A percentile compares a stretch with the other conserved stretches of the same genome.
Evolutionary conservation across 345 rosid species (phyloP).

Genomic region (Salix udensis): DNA sequence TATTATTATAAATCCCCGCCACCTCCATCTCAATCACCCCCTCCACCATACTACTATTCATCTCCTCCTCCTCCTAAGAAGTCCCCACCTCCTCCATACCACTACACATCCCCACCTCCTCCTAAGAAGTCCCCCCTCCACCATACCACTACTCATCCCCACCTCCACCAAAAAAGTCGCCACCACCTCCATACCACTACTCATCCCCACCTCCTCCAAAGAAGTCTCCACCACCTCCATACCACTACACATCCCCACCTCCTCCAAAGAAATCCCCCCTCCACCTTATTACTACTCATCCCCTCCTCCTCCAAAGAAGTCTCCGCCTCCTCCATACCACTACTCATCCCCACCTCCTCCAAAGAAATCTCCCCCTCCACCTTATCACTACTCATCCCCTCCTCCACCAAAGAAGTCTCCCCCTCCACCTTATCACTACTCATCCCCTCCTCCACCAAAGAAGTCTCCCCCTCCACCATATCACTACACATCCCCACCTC

Average conservation of each 20-base stretch:
- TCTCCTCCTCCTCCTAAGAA: conserved; percentile 2
- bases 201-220: neutral
- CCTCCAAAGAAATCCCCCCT: neutral
- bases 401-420: no score
- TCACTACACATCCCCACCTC: no score
- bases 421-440: no score
- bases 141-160: conserved; percentile 14
- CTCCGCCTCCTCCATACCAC: fast-evolving
- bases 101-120: neutral
- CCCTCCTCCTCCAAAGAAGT: no score
- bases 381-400: fast-evolving
- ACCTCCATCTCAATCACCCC: conserved; percentile 1
- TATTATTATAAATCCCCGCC: conserved; percentile 2
- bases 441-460: no score
- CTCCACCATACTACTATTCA: neutral
- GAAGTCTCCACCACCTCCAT: no score
- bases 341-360: no score
- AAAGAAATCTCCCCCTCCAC: fast-evolving
- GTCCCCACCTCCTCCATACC: conserved; percentile 4
- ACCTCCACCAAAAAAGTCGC: neutral
- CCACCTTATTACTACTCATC: no score
- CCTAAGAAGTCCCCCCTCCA: conserved; percentile 1
- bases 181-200: conserved; percentile 7
- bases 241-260: neutral
- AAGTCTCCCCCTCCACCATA: no score